Percentiles rank a stretch among this genome's conserved stretches.
Conservation (phyloP, 2,329 filamentous ascomycete species). For the Verticillium dahliae region DNA sequence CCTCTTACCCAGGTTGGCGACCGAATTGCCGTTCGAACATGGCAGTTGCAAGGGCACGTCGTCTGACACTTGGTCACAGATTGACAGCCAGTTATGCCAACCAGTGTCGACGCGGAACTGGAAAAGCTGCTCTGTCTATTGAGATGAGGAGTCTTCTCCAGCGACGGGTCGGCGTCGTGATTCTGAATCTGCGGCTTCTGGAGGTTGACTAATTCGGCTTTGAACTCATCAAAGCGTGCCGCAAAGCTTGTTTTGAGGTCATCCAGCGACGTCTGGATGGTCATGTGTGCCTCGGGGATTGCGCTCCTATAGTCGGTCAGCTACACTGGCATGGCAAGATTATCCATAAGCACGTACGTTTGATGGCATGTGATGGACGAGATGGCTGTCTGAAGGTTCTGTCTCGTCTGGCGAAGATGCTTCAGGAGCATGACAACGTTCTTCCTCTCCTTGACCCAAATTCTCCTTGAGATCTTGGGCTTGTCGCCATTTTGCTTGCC, state of each 20-base stretch:
- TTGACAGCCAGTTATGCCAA: background rate
- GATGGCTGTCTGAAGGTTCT: background rate
- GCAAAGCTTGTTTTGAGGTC: background rate
- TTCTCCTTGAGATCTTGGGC: background rate
- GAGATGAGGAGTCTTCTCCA: background rate
- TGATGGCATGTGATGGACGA: background rate
- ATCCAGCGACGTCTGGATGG: background rate
- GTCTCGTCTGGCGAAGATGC: background rate
- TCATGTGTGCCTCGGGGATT: background rate
- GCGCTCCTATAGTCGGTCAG: background rate
- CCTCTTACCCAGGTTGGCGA: background rate
- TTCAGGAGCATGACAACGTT: background rate
- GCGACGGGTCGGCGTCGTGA: background rate
- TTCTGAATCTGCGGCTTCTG: background rate
- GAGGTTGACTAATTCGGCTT: background rate
- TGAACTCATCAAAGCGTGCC: background rate
- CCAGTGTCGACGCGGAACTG: background rate
- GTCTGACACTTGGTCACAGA: background rate
- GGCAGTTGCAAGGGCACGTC: background rate
- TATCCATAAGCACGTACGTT: background rate
- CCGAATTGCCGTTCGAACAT: background rate
- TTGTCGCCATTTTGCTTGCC: background rate
- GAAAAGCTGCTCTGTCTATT: background rate
- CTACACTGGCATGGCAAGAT: background rate
- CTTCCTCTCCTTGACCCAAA: background rate